Evolutionary conservation across 495 filamentous ascomycete species (phyloP), one percentile per base, ranked within the genome.

Genomic region (Cenococcum geophilum): DNA sequence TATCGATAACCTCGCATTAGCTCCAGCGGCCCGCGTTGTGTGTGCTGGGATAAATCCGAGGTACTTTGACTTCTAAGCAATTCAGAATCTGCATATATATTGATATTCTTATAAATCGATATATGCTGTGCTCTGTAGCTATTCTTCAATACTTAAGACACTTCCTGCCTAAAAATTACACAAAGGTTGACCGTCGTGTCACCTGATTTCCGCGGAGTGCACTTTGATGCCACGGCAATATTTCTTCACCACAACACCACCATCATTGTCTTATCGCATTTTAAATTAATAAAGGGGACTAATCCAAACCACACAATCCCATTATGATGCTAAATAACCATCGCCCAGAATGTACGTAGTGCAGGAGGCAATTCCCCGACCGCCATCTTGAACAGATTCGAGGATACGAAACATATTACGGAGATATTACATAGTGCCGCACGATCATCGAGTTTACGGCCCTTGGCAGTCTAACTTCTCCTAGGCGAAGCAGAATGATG

Each of bases 1-100:
- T 45, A 45, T 45, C 40, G 40, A 45, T 45, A 45, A 18, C 40
- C 40, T 45, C 40, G 40, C 40, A 32, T 32, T 32, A 32, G 27
- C 27, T 32, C 27, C 27, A 32, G 27, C 27, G 27, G 27, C 3
- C 27, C 27, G 27, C 27, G 27, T 32, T 3, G 27, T 32, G 2
- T 32, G 53, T 36, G 36, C 53, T 16, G 52, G 52, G 22, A 21
- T 22, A 20, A 55, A 27, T 55, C 52, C 22, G 22, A 55, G 52
- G 52, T 21, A 55, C 52, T 55, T 55, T 55, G 23, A 55, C 6
- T 55, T 55, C 20, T 8, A 5, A 55, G 6, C 52, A 32, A 55
- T 20, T 18, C 18, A 32, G 52, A 55, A 20, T 27, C 52, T 27
- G 45, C 45, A 49, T 18, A 49, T 22, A 49, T 18, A 5, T 49